Conservation (phyloP, 2,329 filamentous ascomycete species). For the Gremmenia infestans region DNA sequence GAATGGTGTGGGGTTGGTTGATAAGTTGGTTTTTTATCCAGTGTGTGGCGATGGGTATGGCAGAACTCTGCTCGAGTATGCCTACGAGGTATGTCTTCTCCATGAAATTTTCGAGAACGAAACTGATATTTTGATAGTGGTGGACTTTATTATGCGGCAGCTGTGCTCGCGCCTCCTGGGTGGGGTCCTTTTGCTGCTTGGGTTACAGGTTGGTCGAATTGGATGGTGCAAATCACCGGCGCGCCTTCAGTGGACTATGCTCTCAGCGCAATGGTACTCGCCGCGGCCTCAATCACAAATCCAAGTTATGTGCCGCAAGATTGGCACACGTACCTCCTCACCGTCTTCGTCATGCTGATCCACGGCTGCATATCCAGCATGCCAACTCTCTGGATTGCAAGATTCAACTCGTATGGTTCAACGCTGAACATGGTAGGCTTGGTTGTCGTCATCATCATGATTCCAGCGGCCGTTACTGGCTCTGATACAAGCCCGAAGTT, state of each 20-base stretch:
- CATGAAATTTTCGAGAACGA: background rate
- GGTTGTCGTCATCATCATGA: conserved; percentile 61
- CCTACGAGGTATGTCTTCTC: conserved; percentile 48
- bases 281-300: conserved; percentile 62
- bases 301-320: conserved; percentile 58
- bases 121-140: conserved; percentile 38
- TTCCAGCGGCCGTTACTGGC: conserved; percentile 49
- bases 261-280: conserved; percentile 65
- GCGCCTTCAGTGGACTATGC: conserved; percentile 65
- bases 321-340: conserved; percentile 66
- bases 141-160: conserved; percentile 69
- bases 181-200: conserved; percentile 64
- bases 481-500: conserved; percentile 51
- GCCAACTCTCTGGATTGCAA: conserved; percentile 65
- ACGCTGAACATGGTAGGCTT: conserved; percentile 67
- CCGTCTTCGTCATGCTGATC: conserved; percentile 60
- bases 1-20: conserved; percentile 74
- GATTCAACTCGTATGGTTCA: conserved; percentile 65
- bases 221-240: conserved; percentile 61
- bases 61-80: conserved; percentile 69
- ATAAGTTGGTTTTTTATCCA: conserved; percentile 69
- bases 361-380: conserved; percentile 62
- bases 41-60: conserved; percentile 63
- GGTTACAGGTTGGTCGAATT: conserved; percentile 68
- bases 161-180: conserved; percentile 61